Evolutionary conservation across 108 stramenopile genomes (phyloP).

Genomic region (Skeletonema potamos): DNA sequence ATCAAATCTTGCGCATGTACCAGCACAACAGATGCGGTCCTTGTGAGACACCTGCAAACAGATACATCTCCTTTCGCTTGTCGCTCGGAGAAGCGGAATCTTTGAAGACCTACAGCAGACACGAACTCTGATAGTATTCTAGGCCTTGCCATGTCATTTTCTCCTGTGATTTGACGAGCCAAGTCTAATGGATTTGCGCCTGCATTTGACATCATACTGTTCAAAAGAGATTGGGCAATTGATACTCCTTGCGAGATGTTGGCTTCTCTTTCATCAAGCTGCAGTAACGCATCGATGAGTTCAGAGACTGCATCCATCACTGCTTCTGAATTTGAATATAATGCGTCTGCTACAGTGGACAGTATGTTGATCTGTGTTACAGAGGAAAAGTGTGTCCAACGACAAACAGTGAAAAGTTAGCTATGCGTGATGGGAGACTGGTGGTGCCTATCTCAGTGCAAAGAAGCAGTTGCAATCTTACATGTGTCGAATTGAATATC

Average conservation of each 20-base stretch:
- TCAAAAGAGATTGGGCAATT: slow-evolving; percentile 34
- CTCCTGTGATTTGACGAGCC: slow-evolving; percentile 26
- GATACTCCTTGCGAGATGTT: slow-evolving; percentile 23
- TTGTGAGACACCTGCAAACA: slow-evolving; percentile 53
- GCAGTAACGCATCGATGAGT: slow-evolving; percentile 56
- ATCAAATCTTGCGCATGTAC: slow-evolving; percentile 33
- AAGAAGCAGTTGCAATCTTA: background rate
- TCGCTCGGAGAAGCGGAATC: slow-evolving; percentile 70
- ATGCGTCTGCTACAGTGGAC: slow-evolving; percentile 61
- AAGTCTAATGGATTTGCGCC: slow-evolving; percentile 12
- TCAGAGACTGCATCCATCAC: slow-evolving; percentile 76
- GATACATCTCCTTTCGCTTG: slow-evolving; percentile 45
- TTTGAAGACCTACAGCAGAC: slow-evolving; percentile 66
- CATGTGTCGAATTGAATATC: slow-evolving; percentile 20
- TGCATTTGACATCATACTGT: background rate
- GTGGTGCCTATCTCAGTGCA: background rate
- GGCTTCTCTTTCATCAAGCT: slow-evolving; percentile 20
- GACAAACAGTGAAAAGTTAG: background rate
- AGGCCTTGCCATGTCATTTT: slow-evolving; percentile 59
- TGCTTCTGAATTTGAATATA: slow-evolving; percentile 66
- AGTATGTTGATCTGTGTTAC: slow-evolving; percentile 64
- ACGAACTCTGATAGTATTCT: slow-evolving; percentile 59
- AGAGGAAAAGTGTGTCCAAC: background rate
- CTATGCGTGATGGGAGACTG: background rate
- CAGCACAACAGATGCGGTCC: slow-evolving; percentile 44